Evolutionary conservation across 2,329 filamentous ascomycete species (phyloP), one percentile per base, ranked within the genome.

Genomic region (Elsinoe australis): DNA sequence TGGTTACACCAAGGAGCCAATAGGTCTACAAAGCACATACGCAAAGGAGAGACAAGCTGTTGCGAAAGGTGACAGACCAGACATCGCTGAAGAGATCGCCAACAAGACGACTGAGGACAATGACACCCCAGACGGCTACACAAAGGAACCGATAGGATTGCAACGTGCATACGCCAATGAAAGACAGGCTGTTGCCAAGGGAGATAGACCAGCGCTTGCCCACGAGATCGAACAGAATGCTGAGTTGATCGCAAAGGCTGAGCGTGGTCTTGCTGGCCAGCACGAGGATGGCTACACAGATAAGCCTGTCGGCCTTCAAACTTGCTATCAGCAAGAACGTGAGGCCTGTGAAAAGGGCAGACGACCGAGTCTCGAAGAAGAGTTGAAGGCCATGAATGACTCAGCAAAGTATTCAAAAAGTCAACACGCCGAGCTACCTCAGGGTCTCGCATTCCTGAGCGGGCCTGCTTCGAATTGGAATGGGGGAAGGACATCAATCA

Each of bases 281-380:
- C 26, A 38, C 22, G 49, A 51, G 19, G 47, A 50, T 26, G 51
- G 49, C 12, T 55, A 52, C 18, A 45, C 39, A 9, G 49, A 42
- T 15, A 32, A 44, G 26, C 68, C 72, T 0, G 68, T 74, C 53
- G 72, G 72, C 3, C 59, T 75, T 26, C 69, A 77, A 53, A 71
- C 66, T 5, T 70, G 68, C 31, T 75, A 71, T 54, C 57, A 59
- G 3, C 64, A 71, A 50, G 74, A 76, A 53, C 64, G 62, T 45
- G 63, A 61, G 10, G 35, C 28, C 5, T 28, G 24, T 22, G 36
- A 26, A 9, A 38, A 28, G 9, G 45, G 45, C 9, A 18, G 33
- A 31, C 33, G 31, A 4, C n/a, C 24, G 7, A 48, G 33, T 19
- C 45, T 48, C 7, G 45, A 48, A 39, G 45, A 48, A 8, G 45